Evolutionary conservation across 2,329 filamentous ascomycete genomes (phyloP).

Genomic region (Calonectria naviculata): DNA sequence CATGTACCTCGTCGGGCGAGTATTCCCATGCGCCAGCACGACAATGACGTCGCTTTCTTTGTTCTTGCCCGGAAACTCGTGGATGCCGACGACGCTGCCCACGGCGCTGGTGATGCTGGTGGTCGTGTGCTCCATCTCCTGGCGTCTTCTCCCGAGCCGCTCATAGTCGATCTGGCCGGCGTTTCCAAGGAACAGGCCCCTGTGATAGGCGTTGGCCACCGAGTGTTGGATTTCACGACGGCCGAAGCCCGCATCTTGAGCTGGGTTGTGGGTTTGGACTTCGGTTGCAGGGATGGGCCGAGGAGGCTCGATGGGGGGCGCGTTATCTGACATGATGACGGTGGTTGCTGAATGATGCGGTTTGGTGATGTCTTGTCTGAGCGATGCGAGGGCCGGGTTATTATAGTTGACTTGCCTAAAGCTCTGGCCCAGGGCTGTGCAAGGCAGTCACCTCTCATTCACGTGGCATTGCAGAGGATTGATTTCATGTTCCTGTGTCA

Average conservation of each 20-base stretch:
- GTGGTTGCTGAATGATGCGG: no score
- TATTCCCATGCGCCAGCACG: constrained; percentile 15
- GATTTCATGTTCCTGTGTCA: no score
- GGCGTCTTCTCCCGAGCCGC: not conserved
- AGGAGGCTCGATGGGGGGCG: not conserved
- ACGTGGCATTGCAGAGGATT: not conserved
- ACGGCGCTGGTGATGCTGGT: not conserved
- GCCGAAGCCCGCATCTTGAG: not conserved
- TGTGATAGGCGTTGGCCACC: not conserved
- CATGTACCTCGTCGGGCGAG: constrained; percentile 9
- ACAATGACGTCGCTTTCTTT: not conserved
- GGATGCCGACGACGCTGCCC: constrained; percentile 5
- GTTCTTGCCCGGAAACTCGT: constrained; percentile 1
- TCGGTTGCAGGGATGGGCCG: not conserved
- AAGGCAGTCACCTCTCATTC: no score
- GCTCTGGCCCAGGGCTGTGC: no score
- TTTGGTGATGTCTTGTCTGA: no score
- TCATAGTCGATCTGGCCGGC: constrained; percentile 4
- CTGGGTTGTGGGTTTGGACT: not conserved
- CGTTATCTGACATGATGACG: no score
- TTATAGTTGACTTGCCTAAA: no score
- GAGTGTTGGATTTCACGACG: not conserved
- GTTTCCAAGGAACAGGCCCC: constrained; percentile 14
- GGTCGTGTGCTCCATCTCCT: not conserved
- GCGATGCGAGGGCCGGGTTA: no score